Evolutionary conservation across 805 yeast species (phyloP).

Genomic region (Teunomyces barrocoloradensis): DNA sequence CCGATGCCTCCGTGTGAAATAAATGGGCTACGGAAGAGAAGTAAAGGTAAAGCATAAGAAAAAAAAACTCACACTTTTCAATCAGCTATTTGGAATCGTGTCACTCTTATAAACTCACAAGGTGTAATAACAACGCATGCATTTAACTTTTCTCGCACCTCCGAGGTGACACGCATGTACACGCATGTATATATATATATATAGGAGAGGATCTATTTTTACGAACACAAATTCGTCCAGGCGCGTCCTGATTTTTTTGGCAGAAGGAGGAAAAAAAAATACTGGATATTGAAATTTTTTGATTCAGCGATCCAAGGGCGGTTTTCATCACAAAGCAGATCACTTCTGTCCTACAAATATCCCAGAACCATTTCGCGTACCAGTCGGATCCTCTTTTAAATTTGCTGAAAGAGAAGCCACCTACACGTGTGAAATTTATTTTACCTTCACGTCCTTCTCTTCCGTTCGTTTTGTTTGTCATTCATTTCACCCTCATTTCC

Average conservation of each 20-base stretch:
- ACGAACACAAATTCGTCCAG: slow-evolving; percentile 1
- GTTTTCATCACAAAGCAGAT: slow-evolving; percentile 1
- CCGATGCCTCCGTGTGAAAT: too few species aligned
- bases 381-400: not conserved
- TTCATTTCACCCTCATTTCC: not conserved
- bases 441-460: not conserved
- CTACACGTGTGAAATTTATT: not conserved
- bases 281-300: slow-evolving; percentile 1
- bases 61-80: too few species aligned
- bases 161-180: not conserved
- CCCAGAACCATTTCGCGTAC: not conserved
- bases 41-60: too few species aligned
- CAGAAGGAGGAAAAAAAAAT: not conserved
- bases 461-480: not conserved
- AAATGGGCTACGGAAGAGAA: too few species aligned
- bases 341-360: not conserved
- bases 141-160: not conserved
- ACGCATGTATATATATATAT: not conserved
- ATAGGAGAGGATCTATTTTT: not conserved
- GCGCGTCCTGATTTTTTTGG: slow-evolving; percentile 1
- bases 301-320: slow-evolving; percentile 2
- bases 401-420: not conserved
- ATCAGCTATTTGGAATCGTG: too few species aligned
- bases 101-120: too few species aligned
- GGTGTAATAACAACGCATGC: too few species aligned